Conservation (phyloP, 129 eudicot species). For the Centella asiatica region DNA sequence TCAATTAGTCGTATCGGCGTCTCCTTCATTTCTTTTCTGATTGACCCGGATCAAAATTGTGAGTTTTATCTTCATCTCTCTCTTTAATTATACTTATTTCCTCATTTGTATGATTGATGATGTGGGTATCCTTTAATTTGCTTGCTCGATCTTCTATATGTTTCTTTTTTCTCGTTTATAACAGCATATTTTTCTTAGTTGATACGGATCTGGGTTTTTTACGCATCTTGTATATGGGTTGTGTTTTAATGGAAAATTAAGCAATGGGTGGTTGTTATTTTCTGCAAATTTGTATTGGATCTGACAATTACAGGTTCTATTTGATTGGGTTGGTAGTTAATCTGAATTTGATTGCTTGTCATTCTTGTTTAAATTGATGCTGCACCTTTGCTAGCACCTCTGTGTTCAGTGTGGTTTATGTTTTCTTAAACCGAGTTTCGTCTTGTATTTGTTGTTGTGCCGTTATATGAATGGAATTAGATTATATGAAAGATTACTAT, state of each 20-base stretch:
- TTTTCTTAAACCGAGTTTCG: no score
- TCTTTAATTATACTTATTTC: no score
- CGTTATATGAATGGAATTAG: not conserved
- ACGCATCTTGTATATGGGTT: not conserved
- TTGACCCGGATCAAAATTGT: no score
- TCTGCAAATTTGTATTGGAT: constrained; percentile 4
- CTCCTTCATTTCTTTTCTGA: no score
- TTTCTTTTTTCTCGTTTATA: not conserved
- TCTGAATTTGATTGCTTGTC: not conserved
- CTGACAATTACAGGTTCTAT: not conserved
- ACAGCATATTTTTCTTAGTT: not conserved
- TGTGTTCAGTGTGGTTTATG: no score
- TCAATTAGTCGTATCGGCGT: no score
- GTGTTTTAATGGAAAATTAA: not conserved
- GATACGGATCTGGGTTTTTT: not conserved
- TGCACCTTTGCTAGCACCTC: no score
- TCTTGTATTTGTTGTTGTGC: not conserved
- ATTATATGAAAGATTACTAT: not conserved
- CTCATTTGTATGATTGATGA: no score
- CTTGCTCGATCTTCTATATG: no score
- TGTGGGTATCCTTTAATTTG: no score
- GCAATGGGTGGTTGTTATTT: constrained; percentile 2
- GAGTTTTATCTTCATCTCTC: no score
- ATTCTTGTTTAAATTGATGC: no score
- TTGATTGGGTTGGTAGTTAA: not conserved